A percentile compares a stretch with the other conserved stretches of the same genome.
Conservation (phyloP, 108 stramenopile species). For the Cyclotella baltica region DNA sequence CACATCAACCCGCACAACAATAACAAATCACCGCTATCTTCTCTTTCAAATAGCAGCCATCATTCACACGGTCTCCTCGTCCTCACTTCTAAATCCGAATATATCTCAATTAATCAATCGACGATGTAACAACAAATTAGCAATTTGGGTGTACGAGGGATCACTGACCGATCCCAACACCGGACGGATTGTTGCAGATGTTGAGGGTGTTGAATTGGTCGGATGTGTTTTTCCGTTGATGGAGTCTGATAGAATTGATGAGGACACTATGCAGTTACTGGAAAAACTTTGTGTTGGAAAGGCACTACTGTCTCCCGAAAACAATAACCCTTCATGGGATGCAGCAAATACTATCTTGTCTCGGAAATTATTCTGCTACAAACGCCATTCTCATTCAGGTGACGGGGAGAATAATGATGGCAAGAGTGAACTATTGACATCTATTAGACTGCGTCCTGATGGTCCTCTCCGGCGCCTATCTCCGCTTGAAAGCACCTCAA, state of each 20-base stretch:
- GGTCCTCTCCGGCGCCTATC: slow-evolving; percentile 67
- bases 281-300: too few species aligned
- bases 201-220: not conserved
- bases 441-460: slow-evolving; percentile 66
- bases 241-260: too few species aligned
- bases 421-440: slow-evolving; percentile 46
- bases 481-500: slow-evolving; percentile 61
- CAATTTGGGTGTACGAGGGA: not conserved
- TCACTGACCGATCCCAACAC: not conserved
- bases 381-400: slow-evolving; percentile 14
- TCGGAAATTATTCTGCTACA: slow-evolving; percentile 78
- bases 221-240: not conserved
- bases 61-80: too few species aligned
- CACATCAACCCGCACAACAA: too few species aligned
- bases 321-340: too few species aligned
- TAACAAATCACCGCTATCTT: too few species aligned
- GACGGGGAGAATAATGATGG: slow-evolving; percentile 13
- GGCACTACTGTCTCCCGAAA: too few species aligned
- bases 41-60: too few species aligned
- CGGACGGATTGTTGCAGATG: not conserved
- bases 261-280: too few species aligned
- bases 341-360: slow-evolving; percentile 67
- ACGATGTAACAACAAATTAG: not conserved
- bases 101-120: not conserved
- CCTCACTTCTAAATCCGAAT: too few species aligned